These are phyloP conservation scores for Saccharomycopsis fibuligera DNA, from an alignment of 805 yeast species.

Conservation along the genomic window DNA sequence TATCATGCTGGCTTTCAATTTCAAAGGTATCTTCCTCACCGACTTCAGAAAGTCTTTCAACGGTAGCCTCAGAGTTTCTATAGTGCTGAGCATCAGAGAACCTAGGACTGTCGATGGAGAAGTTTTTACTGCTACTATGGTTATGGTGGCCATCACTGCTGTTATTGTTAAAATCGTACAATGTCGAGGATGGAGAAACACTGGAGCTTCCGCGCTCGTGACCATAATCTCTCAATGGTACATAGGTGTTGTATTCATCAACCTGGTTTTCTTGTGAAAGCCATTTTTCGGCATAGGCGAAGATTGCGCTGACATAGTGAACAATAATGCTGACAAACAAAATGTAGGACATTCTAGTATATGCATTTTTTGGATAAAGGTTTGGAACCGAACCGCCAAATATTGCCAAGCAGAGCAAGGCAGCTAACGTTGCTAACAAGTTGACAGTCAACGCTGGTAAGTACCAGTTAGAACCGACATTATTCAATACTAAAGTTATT, in stretches of 20 bases:
- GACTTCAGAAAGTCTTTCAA: constrained; percentile 7
- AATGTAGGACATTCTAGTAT: constrained; percentile 57
- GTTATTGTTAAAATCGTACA: constrained; percentile 17
- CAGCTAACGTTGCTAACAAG: constrained; percentile 37
- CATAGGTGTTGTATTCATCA: constrained; percentile 17
- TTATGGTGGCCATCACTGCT: constrained; percentile 13
- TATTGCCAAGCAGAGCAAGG: constrained; percentile 49
- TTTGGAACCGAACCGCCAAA: constrained; percentile 54
- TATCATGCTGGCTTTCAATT: constrained; percentile 20
- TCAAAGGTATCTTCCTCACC: constrained; percentile 22
- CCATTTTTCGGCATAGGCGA: constrained; percentile 42
- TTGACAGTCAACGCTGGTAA: constrained; percentile 51
- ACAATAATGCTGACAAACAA: constrained; percentile 44
- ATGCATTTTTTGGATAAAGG: constrained; percentile 73
- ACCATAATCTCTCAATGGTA: constrained; percentile 26
- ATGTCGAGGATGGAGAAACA: constrained; percentile 21
- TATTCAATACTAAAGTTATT: constrained; percentile 54
- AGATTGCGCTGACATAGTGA: constrained; percentile 51
- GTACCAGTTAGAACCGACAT: constrained; percentile 51
- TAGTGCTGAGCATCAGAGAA: constrained; percentile 8
- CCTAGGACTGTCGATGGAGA: constrained; percentile 1
- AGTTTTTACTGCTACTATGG: not conserved
- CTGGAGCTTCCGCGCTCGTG: constrained; percentile 22
- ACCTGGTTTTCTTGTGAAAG: constrained; percentile 2
- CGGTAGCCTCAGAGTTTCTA: constrained; percentile 16